Evolutionary conservation across 2,329 filamentous ascomycete genomes (phyloP), one percentile per base, ranked within the genome.

Genomic region (Botrytis cinerea): DNA sequence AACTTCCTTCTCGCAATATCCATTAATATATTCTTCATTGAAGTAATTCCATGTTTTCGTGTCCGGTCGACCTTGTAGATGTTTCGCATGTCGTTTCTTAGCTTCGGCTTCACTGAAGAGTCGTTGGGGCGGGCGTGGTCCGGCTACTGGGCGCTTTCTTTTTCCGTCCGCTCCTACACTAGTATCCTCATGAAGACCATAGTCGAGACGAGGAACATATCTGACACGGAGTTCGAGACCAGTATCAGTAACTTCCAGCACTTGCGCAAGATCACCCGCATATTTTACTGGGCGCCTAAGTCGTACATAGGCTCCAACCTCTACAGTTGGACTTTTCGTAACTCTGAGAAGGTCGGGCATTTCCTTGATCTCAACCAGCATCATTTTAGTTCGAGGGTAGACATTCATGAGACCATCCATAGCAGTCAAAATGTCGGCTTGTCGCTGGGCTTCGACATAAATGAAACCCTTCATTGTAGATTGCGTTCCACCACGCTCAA

Each of bases 271-370:
- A 86, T 99, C 96, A 32, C 93, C 93, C 59, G 90, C 89, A 83
- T 99, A 97, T 81, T 95, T 92, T 62, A 91, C 87, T 3, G 90
- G 91, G 71, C 93, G 89, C 81, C 90, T 91, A 76, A 98, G 90
- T 76, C 96, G 93, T 70, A 98, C 95, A 88, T 96, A 99, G 54
- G 94, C 94, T 76, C 95, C 95, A 16, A 92, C 92, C 78, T 96
- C 90, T 48, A 99, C 86, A 40, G 91, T 90, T 66, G 94, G 93
- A 4, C 92, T 95, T 84, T 97, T 97, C 75, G 90, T 91, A 43
- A 97, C 93, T 70, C 94, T 90, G 28, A 99, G 87, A n/a, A 99
- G 88, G 83, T 98, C 96, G 2, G 96, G 95, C 91, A 98, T 97
- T 83, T 99, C 96, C 82, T 97, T 97, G 79, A 98, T 94, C 67